Conservation (phyloP, 306 rosid species). For the Leucaena leucocephala region DNA sequence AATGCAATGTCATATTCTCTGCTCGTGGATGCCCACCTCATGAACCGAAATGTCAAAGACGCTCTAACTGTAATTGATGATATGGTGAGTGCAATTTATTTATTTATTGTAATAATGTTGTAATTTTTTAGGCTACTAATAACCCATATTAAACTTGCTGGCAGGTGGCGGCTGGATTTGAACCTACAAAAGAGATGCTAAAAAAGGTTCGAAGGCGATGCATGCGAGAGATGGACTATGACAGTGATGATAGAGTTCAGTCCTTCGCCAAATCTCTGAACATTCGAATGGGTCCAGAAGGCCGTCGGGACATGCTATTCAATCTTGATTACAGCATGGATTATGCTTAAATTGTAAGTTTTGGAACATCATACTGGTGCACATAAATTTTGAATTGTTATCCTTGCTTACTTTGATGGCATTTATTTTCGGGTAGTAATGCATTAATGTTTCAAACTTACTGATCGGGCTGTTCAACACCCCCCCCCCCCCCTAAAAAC, state of each 20-base stretch:
- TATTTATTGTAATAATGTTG: background rate
- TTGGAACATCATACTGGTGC: background rate
- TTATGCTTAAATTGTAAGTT: slow-evolving; percentile 59
- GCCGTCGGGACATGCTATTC: slow-evolving; percentile 65
- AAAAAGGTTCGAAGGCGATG: slow-evolving; percentile 80
- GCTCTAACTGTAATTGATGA: slow-evolving; percentile 61
- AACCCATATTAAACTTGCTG: slow-evolving; percentile 32
- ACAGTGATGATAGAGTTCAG: slow-evolving; percentile 59
- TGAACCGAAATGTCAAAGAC: slow-evolving; percentile 78
- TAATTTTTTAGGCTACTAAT: slow-evolving; percentile 24
- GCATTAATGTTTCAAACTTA: background rate
- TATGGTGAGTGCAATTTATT: slow-evolving; percentile 59
- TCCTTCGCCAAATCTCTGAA: slow-evolving; percentile 54
- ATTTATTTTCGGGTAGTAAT: slow-evolving; percentile 8
- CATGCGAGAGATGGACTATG: slow-evolving; percentile 72
- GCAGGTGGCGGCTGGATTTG: slow-evolving; percentile 76
- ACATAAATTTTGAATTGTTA: background rate
- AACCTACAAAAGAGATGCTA: slow-evolving; percentile 65
- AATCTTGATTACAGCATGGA: slow-evolving; percentile 59
- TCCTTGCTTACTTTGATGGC: background rate
- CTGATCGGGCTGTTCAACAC: too few species aligned
- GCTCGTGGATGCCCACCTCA: slow-evolving; percentile 84
- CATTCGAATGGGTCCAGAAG: slow-evolving; percentile 57
- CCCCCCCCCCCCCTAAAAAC: too few species aligned
- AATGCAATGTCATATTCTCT: slow-evolving; percentile 80